Evolutionary conservation across 768 basidiomycete species (phyloP).

Genomic region (Trametes cingulata): DNA sequence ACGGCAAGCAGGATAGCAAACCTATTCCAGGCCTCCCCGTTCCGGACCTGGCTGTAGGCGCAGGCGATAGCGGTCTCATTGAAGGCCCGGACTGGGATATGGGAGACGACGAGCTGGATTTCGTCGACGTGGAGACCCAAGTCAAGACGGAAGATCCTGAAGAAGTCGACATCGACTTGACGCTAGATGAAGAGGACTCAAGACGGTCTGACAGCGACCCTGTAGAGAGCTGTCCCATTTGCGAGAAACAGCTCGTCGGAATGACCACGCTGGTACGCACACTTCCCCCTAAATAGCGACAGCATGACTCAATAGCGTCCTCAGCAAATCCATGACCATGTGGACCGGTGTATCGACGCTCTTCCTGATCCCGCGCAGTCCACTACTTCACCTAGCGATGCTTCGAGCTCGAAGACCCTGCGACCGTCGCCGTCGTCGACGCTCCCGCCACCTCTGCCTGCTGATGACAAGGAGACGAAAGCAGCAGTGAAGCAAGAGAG

Average conservation of each 20-base stretch:
- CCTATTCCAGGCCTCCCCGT: neutral
- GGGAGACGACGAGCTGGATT: slow-evolving; percentile 68
- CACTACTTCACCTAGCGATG: slow-evolving; percentile 2
- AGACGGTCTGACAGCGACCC: neutral
- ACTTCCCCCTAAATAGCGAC: neutral
- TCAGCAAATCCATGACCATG: slow-evolving; percentile 55
- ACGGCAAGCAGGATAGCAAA: neutral
- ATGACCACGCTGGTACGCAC: slow-evolving; percentile 31
- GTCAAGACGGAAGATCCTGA: slow-evolving; percentile 30
- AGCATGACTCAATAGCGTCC: slow-evolving; percentile 11
- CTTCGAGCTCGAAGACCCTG: slow-evolving; percentile 5
- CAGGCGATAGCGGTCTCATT: neutral
- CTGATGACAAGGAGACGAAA: slow-evolving; percentile 13
- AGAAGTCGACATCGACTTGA: slow-evolving; percentile 32
- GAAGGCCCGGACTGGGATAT: slow-evolving; percentile 62
- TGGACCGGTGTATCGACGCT: slow-evolving; percentile 58
- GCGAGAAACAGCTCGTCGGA: slow-evolving; percentile 31
- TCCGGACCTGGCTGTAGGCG: neutral
- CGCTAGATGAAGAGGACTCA: slow-evolving; percentile 19
- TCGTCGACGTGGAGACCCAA: slow-evolving; percentile 32
- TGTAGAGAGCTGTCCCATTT: slow-evolving; percentile 34
- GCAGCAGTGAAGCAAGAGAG: slow-evolving; percentile 6
- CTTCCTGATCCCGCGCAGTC: slow-evolving; percentile 5
- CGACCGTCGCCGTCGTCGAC: slow-evolving; percentile 27
- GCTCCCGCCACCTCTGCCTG: slow-evolving; percentile 21